Conservation (phyloP, 495 filamentous ascomycete genomes). For the Neurospora sp. region DNA sequence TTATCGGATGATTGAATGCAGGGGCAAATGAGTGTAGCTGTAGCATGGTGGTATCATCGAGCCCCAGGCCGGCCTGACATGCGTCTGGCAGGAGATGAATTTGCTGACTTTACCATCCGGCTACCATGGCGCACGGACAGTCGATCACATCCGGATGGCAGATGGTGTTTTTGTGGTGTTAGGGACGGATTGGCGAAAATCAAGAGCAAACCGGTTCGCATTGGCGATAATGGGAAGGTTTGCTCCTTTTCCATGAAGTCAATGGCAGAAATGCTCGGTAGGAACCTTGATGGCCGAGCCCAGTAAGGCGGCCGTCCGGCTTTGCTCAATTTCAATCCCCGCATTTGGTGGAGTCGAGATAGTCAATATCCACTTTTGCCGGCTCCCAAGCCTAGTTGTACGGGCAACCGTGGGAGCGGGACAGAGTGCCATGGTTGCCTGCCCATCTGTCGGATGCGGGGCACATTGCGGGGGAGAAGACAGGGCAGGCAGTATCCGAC, state of each 20-base stretch:
- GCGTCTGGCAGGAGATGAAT: background rate
- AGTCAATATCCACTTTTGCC: background rate
- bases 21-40: background rate
- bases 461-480: background rate
- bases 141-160: background rate
- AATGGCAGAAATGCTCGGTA: background rate
- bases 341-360: background rate
- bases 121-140: background rate
- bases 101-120: background rate
- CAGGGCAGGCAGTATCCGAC: background rate
- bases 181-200: background rate
- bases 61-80: background rate
- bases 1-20: background rate
- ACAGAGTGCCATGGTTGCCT: background rate
- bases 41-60: background rate
- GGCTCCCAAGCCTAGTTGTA: background rate
- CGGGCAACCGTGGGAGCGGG: background rate
- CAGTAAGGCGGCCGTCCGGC: background rate
- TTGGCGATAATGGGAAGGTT: background rate
- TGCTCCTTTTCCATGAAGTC: background rate
- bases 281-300: background rate
- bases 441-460: background rate
- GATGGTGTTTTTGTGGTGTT: background rate
- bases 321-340: background rate
- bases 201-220: background rate